Evolutionary conservation across 129 eudicot species (phyloP).

Genomic region (Tanacetum coccineum): DNA sequence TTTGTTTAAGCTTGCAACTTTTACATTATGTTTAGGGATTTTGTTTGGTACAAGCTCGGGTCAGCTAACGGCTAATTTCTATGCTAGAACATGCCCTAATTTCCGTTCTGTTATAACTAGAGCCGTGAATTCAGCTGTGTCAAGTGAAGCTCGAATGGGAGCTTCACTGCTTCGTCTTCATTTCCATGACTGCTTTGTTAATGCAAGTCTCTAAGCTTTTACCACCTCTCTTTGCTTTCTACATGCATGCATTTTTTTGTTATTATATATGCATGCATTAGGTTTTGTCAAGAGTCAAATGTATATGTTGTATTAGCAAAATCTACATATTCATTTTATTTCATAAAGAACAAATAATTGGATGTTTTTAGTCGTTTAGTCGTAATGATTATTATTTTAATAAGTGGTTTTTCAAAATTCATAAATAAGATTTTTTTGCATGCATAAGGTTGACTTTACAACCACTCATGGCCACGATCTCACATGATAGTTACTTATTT

Average conservation of each 20-base stretch:
- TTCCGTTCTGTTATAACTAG: slow-evolving; percentile 22
- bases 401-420: not conserved
- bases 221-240: not conserved
- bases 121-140: slow-evolving; percentile 36
- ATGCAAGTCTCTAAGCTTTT: slow-evolving; percentile 26
- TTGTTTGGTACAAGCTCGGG: slow-evolving; percentile 27
- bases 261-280: not conserved
- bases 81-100: slow-evolving; percentile 35
- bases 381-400: not conserved
- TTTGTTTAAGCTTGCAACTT: slow-evolving; percentile 3
- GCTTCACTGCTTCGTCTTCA: slow-evolving; percentile 61
- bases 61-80: slow-evolving; percentile 30
- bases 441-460: too few relatives aligned
- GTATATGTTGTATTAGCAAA: not conserved
- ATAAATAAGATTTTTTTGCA: not conserved
- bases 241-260: not conserved
- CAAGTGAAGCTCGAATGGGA: slow-evolving; percentile 50
- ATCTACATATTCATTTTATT: too few relatives aligned
- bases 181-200: slow-evolving; percentile 58
- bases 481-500: not conserved
- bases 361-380: too few relatives aligned
- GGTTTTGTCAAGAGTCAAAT: not conserved
- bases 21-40: slow-evolving; percentile 19
- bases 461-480: too few relatives aligned
- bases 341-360: too few relatives aligned